Evolutionary conservation across 441 rosid species (phyloP).

Genomic region (Arabidopsis hybrid): DNA sequence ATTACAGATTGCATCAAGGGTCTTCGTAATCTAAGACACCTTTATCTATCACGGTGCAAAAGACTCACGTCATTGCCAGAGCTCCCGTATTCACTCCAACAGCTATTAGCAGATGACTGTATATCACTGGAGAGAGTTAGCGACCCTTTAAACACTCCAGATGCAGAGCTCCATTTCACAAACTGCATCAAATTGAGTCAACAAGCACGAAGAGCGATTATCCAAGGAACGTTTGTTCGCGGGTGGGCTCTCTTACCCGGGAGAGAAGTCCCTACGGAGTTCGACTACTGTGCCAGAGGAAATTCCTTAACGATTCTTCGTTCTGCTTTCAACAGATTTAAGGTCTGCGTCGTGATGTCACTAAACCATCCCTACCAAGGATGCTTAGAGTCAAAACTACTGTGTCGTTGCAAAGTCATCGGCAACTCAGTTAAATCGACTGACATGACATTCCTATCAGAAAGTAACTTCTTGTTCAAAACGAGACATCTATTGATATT

Average conservation of each 20-base stretch:
- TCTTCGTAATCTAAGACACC: not conserved
- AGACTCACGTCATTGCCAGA: no score
- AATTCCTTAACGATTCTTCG: not conserved
- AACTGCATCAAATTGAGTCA: no score
- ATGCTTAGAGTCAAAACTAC: no score
- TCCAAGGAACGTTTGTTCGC: not conserved
- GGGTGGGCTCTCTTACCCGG: constrained; percentile 2
- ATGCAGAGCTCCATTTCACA: no score
- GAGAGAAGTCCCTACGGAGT: not conserved
- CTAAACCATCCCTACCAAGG: not conserved
- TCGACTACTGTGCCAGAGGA: constrained; percentile 10
- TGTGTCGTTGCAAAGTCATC: not conserved
- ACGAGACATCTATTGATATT: not conserved
- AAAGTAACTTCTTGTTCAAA: no score
- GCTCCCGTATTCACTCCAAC: no score
- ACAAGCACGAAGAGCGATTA: no score
- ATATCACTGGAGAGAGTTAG: no score
- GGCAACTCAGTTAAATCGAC: not conserved
- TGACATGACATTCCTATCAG: no score
- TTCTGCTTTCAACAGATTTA: not conserved
- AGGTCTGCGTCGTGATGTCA: constrained; percentile 12
- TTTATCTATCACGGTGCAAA: not conserved
- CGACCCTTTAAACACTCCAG: no score
- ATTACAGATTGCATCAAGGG: constrained; percentile 8
- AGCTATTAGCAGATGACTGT: no score